A percentile compares a stretch with the other conserved stretches of the same genome.
These are phyloP conservation scores for Apiotrichum gamsii DNA, from an alignment of 1,284 basidiomycete species.

Conservation along the genomic window DNA sequence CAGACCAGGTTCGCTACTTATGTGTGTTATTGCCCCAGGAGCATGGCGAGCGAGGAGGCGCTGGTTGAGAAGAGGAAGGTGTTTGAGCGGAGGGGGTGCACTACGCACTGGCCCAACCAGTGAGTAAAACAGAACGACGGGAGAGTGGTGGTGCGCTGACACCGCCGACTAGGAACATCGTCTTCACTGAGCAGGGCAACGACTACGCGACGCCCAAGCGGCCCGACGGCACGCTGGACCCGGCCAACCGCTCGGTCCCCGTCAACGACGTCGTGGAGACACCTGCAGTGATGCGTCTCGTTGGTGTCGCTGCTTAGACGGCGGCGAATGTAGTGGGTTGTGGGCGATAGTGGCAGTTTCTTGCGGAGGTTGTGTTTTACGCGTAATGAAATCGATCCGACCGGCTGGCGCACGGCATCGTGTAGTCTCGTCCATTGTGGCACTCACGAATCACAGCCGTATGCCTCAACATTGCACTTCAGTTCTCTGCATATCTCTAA, in stretches of 20 bases:
- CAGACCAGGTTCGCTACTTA: constrained; percentile 27
- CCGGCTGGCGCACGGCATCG: no score
- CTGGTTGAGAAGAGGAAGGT: constrained; percentile 12
- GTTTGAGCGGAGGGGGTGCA: constrained; percentile 20
- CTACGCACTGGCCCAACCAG: constrained; percentile 23
- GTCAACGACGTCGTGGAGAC: constrained; percentile 16
- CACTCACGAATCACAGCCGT: no score
- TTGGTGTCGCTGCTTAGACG: constrained; percentile 11
- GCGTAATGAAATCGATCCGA: no score
- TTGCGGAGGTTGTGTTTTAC: no score
- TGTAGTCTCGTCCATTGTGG: no score
- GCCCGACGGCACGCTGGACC: constrained; percentile 18
- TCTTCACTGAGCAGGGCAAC: constrained; percentile 12
- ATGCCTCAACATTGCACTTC: no score
- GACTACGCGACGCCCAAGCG: constrained; percentile 13
- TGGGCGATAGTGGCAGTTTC: no score
- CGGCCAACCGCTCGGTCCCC: constrained; percentile 15
- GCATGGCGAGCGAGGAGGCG: constrained; percentile 5
- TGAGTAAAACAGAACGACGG: no score
- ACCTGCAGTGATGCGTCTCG: constrained; percentile 13
- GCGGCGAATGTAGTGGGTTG: not conserved
- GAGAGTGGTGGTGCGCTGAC: no score
- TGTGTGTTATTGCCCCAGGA: constrained; percentile 20
- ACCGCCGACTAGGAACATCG: no score
- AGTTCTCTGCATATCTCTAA: no score